Evolutionary conservation across 805 yeast species (phyloP), one percentile per base, ranked within the genome.

Genomic region (Zygosaccharomyces bailii): DNA sequence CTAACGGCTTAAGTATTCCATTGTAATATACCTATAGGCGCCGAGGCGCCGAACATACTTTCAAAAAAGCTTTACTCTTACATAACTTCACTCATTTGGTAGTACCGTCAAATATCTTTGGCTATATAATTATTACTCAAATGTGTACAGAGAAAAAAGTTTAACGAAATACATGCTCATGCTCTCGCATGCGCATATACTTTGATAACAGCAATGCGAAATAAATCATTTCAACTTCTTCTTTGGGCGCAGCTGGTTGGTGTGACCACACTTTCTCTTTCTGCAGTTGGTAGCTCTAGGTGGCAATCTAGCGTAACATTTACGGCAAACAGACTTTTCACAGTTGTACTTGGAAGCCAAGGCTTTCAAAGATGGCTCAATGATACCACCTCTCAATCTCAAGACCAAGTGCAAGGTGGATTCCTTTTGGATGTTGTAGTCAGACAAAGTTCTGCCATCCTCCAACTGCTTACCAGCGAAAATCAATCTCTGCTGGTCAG

Each of bases 251-350:
- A 93, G 87, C 82, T 93, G 99, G 84, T 93, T 93, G 74, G 96
- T 82, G 95, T 93, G 99, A 72, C 99, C 99, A 80, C 99, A 93
- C 85, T 93, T 93, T 88, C 97, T 89, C 98, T 93, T 93, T 83
- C 99, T 89, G 85, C 99, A 93, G 96, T 93, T 93, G 78, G 98
- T 93, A 68, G 99, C 99, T 86, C 98, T 95, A 78, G 99, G 96
- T 72, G 99, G 99, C 72, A 93, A 90, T 84, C 99, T 93, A 68
- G 99, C 97, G 85, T 93, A 93, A 82, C 99, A 93, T 75, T 90
- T 87, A 79, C 99, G 95, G 84, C 99, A 93, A 74, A 93, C 91
- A 61, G 96, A 74, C 80, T 93, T 93, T 62, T 93, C 99, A 83
- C 98, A 93, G 95, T 93, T 93, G 91, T 86, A 93, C 80, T 93